A percentile compares a stretch with the other conserved stretches of the same genome.
Evolutionary conservation across 1,139 yeast genomes (phyloP).

Genomic region (Scheffersomyces insectosa): DNA sequence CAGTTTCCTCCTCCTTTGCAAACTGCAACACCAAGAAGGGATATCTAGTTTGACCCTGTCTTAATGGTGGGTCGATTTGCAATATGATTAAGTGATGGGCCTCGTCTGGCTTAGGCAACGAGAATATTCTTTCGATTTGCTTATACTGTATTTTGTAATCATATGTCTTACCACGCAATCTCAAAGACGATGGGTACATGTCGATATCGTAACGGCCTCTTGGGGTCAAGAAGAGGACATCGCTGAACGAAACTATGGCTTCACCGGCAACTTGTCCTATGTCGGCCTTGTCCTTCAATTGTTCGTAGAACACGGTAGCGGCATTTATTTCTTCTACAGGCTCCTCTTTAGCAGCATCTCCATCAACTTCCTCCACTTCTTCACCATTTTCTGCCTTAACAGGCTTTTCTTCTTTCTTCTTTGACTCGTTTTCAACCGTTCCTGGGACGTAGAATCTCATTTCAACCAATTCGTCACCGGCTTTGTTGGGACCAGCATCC

Average conservation of each 20-base stretch:
- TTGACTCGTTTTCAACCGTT: constrained; percentile 50
- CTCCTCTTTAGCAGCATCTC: constrained; percentile 18
- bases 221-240: constrained; percentile 91
- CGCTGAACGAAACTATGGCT: constrained; percentile 93
- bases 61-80: constrained; percentile 90
- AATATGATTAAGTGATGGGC: constrained; percentile 82
- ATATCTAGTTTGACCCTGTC: constrained; percentile 93
- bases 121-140: constrained; percentile 86
- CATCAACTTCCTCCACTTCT: constrained; percentile 19
- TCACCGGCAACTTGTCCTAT: constrained; percentile 96
- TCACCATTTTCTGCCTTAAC: constrained; percentile 36
- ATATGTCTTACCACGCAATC: constrained; percentile 95
- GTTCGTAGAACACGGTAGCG: constrained; percentile 86
- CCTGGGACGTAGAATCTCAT: constrained; percentile 94
- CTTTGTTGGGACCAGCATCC: constrained; percentile 57
- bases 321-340: constrained; percentile 62
- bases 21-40: constrained; percentile 92
- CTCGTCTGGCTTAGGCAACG: constrained; percentile 93
- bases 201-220: constrained; percentile 98
- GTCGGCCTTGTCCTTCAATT: constrained; percentile 90
- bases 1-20: constrained; percentile 85
- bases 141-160: constrained; percentile 93
- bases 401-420: constrained; percentile 30
- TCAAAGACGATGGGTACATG: constrained; percentile 83
- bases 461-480: constrained; percentile 96